phyloP scores from a whole-genome alignment of 2,329 filamentous ascomycete species.

The Cercospora sojina region DNA sequence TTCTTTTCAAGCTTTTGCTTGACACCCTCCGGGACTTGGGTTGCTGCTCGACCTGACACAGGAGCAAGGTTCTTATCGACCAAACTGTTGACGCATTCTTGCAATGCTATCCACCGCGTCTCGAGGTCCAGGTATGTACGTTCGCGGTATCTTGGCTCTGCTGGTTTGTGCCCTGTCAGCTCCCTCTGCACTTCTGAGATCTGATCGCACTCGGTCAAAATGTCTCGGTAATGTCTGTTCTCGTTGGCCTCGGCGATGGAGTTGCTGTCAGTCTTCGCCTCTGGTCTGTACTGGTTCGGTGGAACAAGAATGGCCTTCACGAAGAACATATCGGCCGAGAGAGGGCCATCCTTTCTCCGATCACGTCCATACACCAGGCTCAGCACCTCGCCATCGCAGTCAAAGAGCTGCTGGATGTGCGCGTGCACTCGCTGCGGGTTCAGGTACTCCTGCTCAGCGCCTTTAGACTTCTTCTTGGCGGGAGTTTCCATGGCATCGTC shows the following conservation, averaged over 20 bases:
- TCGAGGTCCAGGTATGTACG: constrained; percentile 74
- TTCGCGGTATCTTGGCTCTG: constrained; percentile 48
- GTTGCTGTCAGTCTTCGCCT: constrained; percentile 75
- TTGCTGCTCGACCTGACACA: constrained; percentile 72
- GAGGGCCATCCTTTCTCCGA: constrained; percentile 17
- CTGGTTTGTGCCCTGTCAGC: constrained; percentile 46
- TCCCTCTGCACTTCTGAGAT: constrained; percentile 74
- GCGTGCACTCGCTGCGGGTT: constrained; percentile 81
- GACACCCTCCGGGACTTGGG: constrained; percentile 84
- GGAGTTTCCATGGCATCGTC: constrained; percentile 46
- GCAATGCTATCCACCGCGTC: constrained; percentile 76
- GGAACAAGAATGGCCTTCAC: constrained; percentile 82
- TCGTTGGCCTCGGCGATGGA: constrained; percentile 85
- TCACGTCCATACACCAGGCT: constrained; percentile 67
- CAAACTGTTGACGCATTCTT: constrained; percentile 87
- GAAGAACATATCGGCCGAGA: constrained; percentile 80
- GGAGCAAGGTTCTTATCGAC: constrained; percentile 89
- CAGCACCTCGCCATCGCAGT: constrained; percentile 81
- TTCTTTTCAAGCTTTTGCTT: constrained; percentile 99
- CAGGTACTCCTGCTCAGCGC: constrained; percentile 67
- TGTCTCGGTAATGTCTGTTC: constrained; percentile 82
- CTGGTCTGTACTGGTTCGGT: constrained; percentile 86
- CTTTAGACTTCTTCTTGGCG: constrained; percentile 41
- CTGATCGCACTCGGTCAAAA: constrained; percentile 71
- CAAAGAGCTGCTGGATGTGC: constrained; percentile 74